Conservation (phyloP, 2,329 filamentous ascomycete genomes). For the Cytospora piceicola region DNA sequence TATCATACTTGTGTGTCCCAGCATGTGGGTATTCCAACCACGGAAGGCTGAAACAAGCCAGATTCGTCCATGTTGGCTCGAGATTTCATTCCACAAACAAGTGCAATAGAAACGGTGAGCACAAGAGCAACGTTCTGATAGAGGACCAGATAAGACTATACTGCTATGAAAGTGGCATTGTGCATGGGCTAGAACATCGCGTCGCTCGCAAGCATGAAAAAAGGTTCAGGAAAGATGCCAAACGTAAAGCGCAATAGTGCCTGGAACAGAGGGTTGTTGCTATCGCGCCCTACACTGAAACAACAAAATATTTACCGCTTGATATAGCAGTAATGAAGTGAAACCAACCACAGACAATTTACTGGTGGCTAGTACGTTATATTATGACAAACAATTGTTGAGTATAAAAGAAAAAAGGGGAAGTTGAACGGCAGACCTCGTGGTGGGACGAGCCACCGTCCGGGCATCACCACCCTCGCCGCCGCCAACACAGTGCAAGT, state of each 20-base stretch:
- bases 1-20: neutral
- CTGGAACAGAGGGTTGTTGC: no score
- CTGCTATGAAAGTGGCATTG: no score
- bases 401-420: no score
- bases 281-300: neutral
- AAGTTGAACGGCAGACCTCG: neutral
- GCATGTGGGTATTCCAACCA: neutral
- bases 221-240: neutral
- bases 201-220: neutral
- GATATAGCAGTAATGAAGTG: neutral
- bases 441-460: neutral
- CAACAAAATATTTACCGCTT: neutral
- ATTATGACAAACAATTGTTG: neutral
- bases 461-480: neutral
- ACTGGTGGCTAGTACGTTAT: neutral
- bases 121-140: no score
- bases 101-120: no score
- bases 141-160: no score
- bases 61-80: no score
- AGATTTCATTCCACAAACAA: no score
- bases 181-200: no score
- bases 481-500: constrained; percentile 9
- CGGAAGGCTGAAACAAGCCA: no score
- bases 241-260: neutral
- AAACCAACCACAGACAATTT: neutral